Percentiles rank a stretch among this genome's conserved stretches.
Conservation (phyloP, 2,329 filamentous ascomycete species). For the Anthostomella pinea region DNA sequence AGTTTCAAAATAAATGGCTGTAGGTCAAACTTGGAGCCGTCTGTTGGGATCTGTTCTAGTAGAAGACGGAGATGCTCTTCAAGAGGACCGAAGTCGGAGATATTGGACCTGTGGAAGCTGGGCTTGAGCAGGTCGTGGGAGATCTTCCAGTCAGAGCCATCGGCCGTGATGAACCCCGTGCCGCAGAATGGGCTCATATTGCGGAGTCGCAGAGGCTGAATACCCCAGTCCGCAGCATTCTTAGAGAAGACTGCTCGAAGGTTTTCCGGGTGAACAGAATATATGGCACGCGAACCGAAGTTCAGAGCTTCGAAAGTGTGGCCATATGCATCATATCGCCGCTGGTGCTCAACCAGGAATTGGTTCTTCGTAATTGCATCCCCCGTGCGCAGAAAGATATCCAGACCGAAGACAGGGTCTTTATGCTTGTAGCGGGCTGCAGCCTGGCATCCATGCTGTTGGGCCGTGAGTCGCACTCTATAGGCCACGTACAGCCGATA, state of each 20-base stretch:
- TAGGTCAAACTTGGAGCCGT: constrained; percentile 22
- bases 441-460: constrained; percentile 20
- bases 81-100: constrained; percentile 20
- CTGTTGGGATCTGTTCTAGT: constrained; percentile 20
- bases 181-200: constrained; percentile 23
- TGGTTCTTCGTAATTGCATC: constrained; percentile 21
- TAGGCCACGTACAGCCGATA: constrained; percentile 20
- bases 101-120: constrained; percentile 22
- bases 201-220: constrained; percentile 21
- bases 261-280: constrained; percentile 20
- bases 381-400: constrained; percentile 21
- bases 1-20: constrained; percentile 21
- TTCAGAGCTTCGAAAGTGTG: constrained; percentile 21
- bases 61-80: constrained; percentile 21
- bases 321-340: constrained; percentile 22
- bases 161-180: constrained; percentile 20
- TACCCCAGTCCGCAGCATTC: constrained; percentile 20
- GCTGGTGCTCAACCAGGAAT: constrained; percentile 22
- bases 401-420: constrained; percentile 20
- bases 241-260: constrained; percentile 22
- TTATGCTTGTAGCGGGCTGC: constrained; percentile 20
- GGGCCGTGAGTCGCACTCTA: constrained; percentile 15
- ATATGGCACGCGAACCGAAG: constrained; percentile 19
- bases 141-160: constrained; percentile 21
- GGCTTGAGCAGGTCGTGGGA: constrained; percentile 24